phyloP scores from a whole-genome alignment of 176 grass and related monocot species.

The Bothriochloa decipiens region DNA sequence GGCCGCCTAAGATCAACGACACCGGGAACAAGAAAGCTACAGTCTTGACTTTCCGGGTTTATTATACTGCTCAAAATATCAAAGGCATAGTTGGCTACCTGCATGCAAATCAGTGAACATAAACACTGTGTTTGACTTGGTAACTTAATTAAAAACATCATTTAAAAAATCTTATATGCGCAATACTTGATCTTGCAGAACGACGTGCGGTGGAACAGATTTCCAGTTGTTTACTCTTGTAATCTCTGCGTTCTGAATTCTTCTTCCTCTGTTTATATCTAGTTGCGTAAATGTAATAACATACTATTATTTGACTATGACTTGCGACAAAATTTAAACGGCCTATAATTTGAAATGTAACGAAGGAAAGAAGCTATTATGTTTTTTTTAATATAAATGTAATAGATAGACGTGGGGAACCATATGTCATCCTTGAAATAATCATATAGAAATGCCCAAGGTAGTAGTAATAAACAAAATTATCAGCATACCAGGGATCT shows the following conservation, averaged over 20 bases:
- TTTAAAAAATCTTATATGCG: neutral
- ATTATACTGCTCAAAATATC: too few species aligned
- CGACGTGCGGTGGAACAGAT: neutral
- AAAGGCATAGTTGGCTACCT: too few species aligned
- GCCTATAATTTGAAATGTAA: neutral
- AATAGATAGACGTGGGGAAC: neutral
- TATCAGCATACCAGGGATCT: constrained; percentile 3
- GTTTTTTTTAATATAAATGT: neutral
- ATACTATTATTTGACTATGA: too few species aligned
- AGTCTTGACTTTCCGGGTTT: neutral
- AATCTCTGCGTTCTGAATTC: neutral
- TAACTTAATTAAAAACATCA: too few species aligned
- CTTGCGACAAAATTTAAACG: neutral
- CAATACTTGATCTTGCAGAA: neutral
- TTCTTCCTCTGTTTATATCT: neutral
- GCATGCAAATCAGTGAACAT: too few species aligned
- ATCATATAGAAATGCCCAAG: neutral
- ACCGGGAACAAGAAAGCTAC: neutral
- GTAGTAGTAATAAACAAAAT: neutral
- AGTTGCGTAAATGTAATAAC: too few species aligned
- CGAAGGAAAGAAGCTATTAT: neutral
- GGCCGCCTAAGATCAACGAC: neutral
- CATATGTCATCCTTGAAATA: neutral
- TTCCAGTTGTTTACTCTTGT: neutral
- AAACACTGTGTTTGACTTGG: too few species aligned